These are phyloP conservation scores for Penicillium sp. DNA, from an alignment of 2,329 filamentous ascomycete genomes.

Conservation along the genomic window DNA sequence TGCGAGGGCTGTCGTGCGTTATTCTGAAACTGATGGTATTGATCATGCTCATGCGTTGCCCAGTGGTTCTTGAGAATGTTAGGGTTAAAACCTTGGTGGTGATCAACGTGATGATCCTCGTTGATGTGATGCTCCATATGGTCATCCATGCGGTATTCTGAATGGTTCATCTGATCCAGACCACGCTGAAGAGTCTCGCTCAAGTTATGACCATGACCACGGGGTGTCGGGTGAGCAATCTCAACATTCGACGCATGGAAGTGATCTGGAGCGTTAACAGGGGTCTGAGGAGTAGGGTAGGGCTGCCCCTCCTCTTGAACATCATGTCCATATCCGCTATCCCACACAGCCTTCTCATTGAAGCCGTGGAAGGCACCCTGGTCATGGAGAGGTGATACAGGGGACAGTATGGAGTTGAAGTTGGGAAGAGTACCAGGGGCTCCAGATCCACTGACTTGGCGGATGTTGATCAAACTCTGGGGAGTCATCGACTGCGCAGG, in stretches of 20 bases:
- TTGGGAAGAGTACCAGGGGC: slow-evolving; percentile 49
- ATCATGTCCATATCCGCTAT: slow-evolving; percentile 37
- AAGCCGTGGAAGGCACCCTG: slow-evolving; percentile 45
- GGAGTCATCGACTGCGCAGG: slow-evolving; percentile 49
- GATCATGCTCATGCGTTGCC: slow-evolving; percentile 41
- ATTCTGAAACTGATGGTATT: slow-evolving; percentile 28
- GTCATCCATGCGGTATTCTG: slow-evolving; percentile 82
- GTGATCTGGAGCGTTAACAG: slow-evolving; percentile 43
- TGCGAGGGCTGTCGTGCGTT: slow-evolving; percentile 26
- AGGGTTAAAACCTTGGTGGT: slow-evolving; percentile 30
- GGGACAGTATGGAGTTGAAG: slow-evolving; percentile 60
- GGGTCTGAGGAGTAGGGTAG: slow-evolving; percentile 37
- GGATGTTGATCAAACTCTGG: slow-evolving; percentile 49
- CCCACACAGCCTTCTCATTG: slow-evolving; percentile 35
- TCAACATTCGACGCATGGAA: slow-evolving; percentile 51
- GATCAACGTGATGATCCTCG: slow-evolving; percentile 64
- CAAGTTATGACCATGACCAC: slow-evolving; percentile 70
- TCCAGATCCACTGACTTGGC: slow-evolving; percentile 62
- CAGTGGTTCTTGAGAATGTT: slow-evolving; percentile 42
- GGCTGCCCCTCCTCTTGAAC: slow-evolving; percentile 30
- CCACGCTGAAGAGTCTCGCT: slow-evolving; percentile 80
- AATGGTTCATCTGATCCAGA: slow-evolving; percentile 66
- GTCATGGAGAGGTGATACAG: slow-evolving; percentile 65
- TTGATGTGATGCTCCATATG: slow-evolving; percentile 78
- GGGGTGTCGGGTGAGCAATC: slow-evolving; percentile 64